Base-by-base conservation (phyloP, 306 rosid genomes). In the Medicago arabica region DNA sequence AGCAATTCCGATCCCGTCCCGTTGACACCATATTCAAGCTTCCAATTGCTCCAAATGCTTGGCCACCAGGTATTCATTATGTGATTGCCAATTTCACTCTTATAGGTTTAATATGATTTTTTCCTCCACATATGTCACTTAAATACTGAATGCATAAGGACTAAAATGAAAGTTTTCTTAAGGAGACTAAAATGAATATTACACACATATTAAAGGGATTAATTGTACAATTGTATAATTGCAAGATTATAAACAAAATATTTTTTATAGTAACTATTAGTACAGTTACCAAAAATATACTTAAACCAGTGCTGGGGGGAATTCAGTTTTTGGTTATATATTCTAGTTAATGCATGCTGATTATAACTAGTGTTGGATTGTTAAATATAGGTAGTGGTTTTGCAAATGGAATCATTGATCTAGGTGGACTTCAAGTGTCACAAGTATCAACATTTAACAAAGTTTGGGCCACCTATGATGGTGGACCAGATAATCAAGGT, bases 401-500 rank as follows among this genome's bases (percentile, higher is more conserved):
- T 81, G 89, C 88, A 9, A 83, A 75, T 38, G 92, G 96, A 73
- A 9, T 23, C 7, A 78, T 91, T 53, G 88, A 89, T 83, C 85
- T 91, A 5, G 98, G 98, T 10, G 94, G 87, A n/a, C 51, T 90
- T 16, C 80, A 81, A 70, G 88, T 90, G 62, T 75, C 84, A 9
- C 92, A 87, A 64, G 60, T 91, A 44, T 78, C 96, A 66, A 69
- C 92, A 9, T 89, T 93, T 71, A 82, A 55, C 84, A 85, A 82
- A 75, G 59, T 89, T 43, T 93, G 98, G 97, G 47, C 82, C 8
- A 55, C 83, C 70, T 13, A 81, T 41, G 87, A 87, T 49, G 96
- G 96, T 31, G 98, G 98, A 39, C 91, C 86, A 6, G 88, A 73
- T 21, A 75, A 89, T 66, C 67, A 67, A 6, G 98, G 98, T 5